Base-by-base conservation (phyloP, 805 yeast genomes). In the Teunomyces kruisii region DNA sequence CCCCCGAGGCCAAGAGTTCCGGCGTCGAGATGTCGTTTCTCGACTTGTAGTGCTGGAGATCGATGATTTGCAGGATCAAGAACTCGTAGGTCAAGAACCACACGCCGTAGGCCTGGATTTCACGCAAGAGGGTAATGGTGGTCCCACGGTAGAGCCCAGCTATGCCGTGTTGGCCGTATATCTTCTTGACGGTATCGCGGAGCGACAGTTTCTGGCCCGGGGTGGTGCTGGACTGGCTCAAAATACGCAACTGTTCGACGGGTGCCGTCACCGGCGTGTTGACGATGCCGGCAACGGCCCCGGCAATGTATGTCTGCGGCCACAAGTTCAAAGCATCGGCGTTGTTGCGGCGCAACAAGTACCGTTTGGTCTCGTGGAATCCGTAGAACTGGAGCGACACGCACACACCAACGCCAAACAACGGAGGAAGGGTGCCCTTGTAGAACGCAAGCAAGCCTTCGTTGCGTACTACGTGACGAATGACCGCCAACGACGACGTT, bases 351-450 rank as follows among this genome's bases (percentile, higher is more conserved):
- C 62, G 61, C 44, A 76, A 56, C 16, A 83, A 51, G 57, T 79
- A 86, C 46, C 92, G 67, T 55, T 79, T 80, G 29, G 86, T 74
- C 56, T 83, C 88, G 56, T 81, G 86, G 55, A 82, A 85, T 1
- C 88, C 87, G 54, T 82, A 83, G 59, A 83, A 83, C 55, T 83
- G 88, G 27, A 82, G 64, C 2, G 86, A 80, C 6, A 83, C 88
- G 66, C 88, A 83, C 1, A 78, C 82, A 0, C 87, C 82, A 5
- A 72, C 77, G 0, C 77, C 77, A 45, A 72, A 59, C 19, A 72
- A 57, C 2, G 77, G 77, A 1, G 77, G 67, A 30, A 71, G 50
- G 0, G 77, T 72, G 5, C 77, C 77, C 47, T 72, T 72, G 54
- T 72, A 72, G 52, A 72, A 72, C 2, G 77, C 76, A 22, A 64